Percentiles rank a stretch among this genome's conserved stretches.
phyloP scores from a whole-genome alignment of 73 alveolate species.

The Stentor roeselii region DNA sequence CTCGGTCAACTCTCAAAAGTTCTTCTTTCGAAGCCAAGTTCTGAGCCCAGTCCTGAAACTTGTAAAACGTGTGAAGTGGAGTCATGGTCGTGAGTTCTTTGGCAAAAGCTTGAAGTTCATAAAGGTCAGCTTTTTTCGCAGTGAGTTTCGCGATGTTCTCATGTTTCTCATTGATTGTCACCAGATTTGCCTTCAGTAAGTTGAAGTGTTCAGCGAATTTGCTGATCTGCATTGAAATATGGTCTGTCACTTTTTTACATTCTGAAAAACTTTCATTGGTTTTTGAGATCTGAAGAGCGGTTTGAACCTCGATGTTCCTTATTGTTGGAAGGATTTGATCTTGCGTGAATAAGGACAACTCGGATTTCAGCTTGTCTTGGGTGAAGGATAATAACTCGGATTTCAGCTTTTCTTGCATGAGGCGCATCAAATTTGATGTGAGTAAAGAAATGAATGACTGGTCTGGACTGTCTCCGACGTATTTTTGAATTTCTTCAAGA shows the following conservation, averaged over 20 bases:
- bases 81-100: neutral
- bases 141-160: too few species aligned
- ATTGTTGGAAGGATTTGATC: neutral
- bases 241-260: neutral
- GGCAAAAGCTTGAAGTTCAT: neutral
- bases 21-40: neutral
- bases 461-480: too few species aligned
- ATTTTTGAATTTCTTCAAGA: too few species aligned
- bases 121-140: slow-evolving; percentile 13
- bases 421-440: too few species aligned
- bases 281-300: neutral
- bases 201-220: neutral
- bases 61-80: neutral
- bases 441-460: too few species aligned
- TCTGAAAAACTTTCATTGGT: neutral
- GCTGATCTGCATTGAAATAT: neutral
- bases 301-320: neutral
- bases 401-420: too few species aligned
- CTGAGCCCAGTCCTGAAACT: neutral
- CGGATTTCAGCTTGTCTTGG: neutral
- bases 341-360: neutral
- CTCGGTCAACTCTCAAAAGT: neutral
- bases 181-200: too few species aligned
- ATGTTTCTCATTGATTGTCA: too few species aligned
- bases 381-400: too few species aligned